phyloP scores from a whole-genome alignment of 371 early-diverging fungal species.

The Smittium mucronatum region DNA sequence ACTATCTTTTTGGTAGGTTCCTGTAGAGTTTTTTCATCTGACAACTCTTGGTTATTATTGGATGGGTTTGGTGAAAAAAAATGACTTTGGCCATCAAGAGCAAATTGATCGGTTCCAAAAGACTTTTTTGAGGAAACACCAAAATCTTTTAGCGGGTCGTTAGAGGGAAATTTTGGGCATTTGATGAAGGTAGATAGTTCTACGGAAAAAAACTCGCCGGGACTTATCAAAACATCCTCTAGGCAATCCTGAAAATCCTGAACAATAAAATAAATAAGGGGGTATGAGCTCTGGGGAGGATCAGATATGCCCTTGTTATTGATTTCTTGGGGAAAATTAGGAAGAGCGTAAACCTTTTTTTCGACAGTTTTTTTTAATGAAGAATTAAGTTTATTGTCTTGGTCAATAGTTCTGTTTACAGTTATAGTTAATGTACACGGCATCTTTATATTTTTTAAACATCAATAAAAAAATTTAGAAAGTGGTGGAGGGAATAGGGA shows the following conservation, averaged over 20 bases:
- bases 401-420: slow-evolving; percentile 37
- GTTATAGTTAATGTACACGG: slow-evolving; percentile 70
- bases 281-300: slow-evolving; percentile 63
- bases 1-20: slow-evolving; percentile 6
- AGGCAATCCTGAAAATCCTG: slow-evolving; percentile 70
- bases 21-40: neutral
- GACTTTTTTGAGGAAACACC: neutral
- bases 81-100: neutral
- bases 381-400: slow-evolving; percentile 35
- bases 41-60: neutral
- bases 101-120: neutral
- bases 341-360: slow-evolving; percentile 64
- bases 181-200: slow-evolving; percentile 48
- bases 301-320: slow-evolving; percentile 44
- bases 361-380: slow-evolving; percentile 40
- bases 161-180: neutral
- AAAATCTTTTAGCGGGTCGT: neutral
- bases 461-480: no score
- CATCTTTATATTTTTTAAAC: slow-evolving; percentile 26
- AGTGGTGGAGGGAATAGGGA: no score
- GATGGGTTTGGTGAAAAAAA: neutral
- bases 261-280: slow-evolving; percentile 66
- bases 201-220: slow-evolving; percentile 65
- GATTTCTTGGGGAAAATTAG: slow-evolving; percentile 68
- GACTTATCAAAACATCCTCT: slow-evolving; percentile 55